phyloP scores from a whole-genome alignment of 1,284 basidiomycete species.

The Psilocybe mexicana region DNA sequence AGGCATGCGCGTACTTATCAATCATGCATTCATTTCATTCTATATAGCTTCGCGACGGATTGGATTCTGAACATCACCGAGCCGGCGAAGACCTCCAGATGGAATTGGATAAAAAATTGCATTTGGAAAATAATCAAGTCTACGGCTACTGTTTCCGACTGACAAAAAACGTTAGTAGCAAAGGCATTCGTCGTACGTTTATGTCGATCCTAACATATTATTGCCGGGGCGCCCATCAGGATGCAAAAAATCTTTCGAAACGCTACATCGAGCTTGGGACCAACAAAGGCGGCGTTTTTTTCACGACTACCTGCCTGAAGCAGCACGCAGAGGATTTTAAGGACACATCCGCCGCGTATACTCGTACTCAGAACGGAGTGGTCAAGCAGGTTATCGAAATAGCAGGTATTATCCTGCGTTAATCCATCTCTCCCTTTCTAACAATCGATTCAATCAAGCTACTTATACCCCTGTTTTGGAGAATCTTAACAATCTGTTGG shows the following conservation, averaged over 20 bases:
- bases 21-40: background rate
- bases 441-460: constrained; percentile 42
- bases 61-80: constrained; percentile 82
- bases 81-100: constrained; percentile 77
- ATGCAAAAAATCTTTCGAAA: constrained; percentile 75
- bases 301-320: constrained; percentile 84
- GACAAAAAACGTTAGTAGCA: constrained; percentile 77
- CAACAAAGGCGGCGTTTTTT: constrained; percentile 87
- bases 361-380: constrained; percentile 76
- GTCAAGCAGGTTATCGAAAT: constrained; percentile 95
- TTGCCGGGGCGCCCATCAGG: constrained; percentile 45
- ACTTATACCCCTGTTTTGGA: constrained; percentile 93
- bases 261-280: constrained; percentile 87
- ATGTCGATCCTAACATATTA: background rate
- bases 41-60: constrained; percentile 65
- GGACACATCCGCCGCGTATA: constrained; percentile 72
- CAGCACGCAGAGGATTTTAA: constrained; percentile 74
- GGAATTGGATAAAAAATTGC: constrained; percentile 95
- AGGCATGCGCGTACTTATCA: constrained; percentile 3
- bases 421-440: background rate
- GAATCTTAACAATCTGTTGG: constrained; percentile 84
- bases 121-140: constrained; percentile 89
- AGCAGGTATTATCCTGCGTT: constrained; percentile 61
- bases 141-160: constrained; percentile 95
- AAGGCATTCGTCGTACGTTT: background rate